Evolutionary conservation across 768 basidiomycete species (phyloP).

Genomic region (Paxillus rubicundulus): DNA sequence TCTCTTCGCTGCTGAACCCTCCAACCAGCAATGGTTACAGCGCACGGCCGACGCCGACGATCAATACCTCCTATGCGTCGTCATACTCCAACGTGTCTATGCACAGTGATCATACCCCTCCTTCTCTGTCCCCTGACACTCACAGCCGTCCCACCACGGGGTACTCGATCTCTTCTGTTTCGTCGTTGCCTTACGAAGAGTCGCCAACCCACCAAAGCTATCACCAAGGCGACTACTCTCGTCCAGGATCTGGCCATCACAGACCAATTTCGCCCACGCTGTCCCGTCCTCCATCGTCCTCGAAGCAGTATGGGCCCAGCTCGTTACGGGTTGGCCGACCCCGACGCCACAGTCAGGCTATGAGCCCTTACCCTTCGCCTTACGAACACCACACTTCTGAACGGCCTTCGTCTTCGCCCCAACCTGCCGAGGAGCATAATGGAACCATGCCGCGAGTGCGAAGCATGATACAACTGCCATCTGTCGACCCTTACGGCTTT

Average conservation of each 20-base stretch:
- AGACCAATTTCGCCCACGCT: slow-evolving; percentile 61
- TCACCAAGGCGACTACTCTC: slow-evolving; percentile 58
- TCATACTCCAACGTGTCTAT: slow-evolving; percentile 71
- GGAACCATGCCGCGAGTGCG: slow-evolving; percentile 65
- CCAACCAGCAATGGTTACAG: slow-evolving; percentile 40
- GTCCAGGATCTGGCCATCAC: slow-evolving; percentile 73
- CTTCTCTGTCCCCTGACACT: slow-evolving; percentile 68
- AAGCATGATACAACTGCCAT: slow-evolving; percentile 81
- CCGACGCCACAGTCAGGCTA: slow-evolving; percentile 81
- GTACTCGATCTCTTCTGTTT: slow-evolving; percentile 82
- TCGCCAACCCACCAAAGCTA: slow-evolving; percentile 36
- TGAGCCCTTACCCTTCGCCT: slow-evolving; percentile 84
- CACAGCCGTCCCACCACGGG: slow-evolving; percentile 78
- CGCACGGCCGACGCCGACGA: slow-evolving; percentile 62
- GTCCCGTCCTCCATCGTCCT: slow-evolving; percentile 67
- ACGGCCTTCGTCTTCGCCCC: slow-evolving; percentile 70
- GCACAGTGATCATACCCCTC: slow-evolving; percentile 67
- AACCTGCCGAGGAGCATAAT: slow-evolving; percentile 52
- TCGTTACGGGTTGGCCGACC: slow-evolving; percentile 70
- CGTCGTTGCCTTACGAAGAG: slow-evolving; percentile 71
- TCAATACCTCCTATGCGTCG: slow-evolving; percentile 65
- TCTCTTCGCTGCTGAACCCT: slow-evolving; percentile 79
- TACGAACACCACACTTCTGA: slow-evolving; percentile 65
- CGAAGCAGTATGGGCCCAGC: slow-evolving; percentile 48
- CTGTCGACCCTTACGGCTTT: slow-evolving; percentile 67